These are phyloP conservation scores for Kalaharituber pfeilii DNA, from an alignment of 2,329 filamentous ascomycete genomes.

Conservation along the genomic window DNA sequence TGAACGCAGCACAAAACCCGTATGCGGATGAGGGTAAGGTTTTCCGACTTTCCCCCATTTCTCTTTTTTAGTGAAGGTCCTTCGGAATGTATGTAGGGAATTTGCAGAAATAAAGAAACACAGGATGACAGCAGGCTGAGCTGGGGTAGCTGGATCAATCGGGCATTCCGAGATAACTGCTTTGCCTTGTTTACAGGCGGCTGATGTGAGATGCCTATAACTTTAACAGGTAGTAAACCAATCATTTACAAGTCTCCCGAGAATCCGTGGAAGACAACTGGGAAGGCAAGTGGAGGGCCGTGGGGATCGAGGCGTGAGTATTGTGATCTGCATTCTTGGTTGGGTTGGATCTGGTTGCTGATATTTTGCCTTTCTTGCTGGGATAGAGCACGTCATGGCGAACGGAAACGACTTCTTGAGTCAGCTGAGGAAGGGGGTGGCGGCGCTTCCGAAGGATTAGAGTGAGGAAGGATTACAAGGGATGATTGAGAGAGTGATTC, in stretches of 20 bases:
- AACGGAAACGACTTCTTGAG: not conserved
- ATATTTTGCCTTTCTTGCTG: not conserved
- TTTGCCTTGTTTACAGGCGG: too few species aligned
- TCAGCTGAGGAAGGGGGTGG: not conserved
- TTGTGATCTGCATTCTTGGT: too few species aligned
- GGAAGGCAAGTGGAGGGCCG: not conserved
- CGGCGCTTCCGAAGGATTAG: constrained; percentile 13
- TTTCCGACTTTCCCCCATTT: not conserved
- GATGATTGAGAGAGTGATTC: not conserved
- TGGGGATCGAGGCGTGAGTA: not conserved
- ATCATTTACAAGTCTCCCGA: not conserved
- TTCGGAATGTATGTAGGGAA: too few species aligned
- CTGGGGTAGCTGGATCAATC: too few species aligned
- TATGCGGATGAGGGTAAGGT: not conserved
- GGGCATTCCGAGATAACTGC: too few species aligned
- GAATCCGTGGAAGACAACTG: not conserved
- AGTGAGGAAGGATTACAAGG: not conserved
- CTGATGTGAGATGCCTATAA: not conserved
- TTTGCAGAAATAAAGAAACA: too few species aligned
- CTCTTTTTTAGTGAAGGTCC: not conserved
- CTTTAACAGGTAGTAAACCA: not conserved
- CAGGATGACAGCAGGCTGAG: too few species aligned
- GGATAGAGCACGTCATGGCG: not conserved
- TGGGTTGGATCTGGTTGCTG: too few species aligned
- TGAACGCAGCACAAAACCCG: not conserved